Percentiles rank a stretch among this genome's conserved stretches.
Conservation (phyloP, 768 basidiomycete species). For the Russula dissimulans region DNA sequence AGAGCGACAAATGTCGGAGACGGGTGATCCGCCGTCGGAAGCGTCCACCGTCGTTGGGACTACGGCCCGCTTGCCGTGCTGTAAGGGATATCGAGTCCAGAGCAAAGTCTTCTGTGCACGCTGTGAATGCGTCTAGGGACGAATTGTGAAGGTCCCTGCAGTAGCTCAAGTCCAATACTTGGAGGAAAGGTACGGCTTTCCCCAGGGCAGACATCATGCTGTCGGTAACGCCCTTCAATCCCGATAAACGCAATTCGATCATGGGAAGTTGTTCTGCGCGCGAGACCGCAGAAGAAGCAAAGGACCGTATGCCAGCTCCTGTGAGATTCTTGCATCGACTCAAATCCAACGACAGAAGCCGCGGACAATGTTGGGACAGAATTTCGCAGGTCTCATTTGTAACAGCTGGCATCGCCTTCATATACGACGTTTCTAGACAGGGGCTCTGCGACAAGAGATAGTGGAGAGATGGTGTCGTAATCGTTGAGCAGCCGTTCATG, state of each 20-base stretch:
- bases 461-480: conserved; percentile 62
- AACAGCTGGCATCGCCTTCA: conserved; percentile 62
- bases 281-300: conserved; percentile 36
- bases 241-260: conserved; percentile 57
- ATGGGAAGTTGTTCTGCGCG: conserved; percentile 45
- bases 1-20: conserved; percentile 66
- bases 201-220: conserved; percentile 57
- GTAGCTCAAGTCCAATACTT: conserved; percentile 76
- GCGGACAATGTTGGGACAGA: conserved; percentile 48
- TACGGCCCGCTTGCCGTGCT: conserved; percentile 57
- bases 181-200: conserved; percentile 57
- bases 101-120: conserved; percentile 34
- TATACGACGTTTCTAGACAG: conserved; percentile 43
- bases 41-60: conserved; percentile 37
- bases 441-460: conserved; percentile 60
- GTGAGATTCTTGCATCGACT: conserved; percentile 62
- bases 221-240: conserved; percentile 53
- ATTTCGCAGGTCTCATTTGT: conserved; percentile 68
- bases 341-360: conserved; percentile 54
- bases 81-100: conserved; percentile 43
- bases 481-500: conserved; percentile 57
- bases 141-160: conserved; percentile 64
- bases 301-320: conserved; percentile 47
- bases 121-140: conserved; percentile 62
- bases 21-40: conserved; percentile 55